Evolutionary conservation across 2,329 filamentous ascomycete genomes (phyloP).

Genomic region (Talaromyces pinophilus): DNA sequence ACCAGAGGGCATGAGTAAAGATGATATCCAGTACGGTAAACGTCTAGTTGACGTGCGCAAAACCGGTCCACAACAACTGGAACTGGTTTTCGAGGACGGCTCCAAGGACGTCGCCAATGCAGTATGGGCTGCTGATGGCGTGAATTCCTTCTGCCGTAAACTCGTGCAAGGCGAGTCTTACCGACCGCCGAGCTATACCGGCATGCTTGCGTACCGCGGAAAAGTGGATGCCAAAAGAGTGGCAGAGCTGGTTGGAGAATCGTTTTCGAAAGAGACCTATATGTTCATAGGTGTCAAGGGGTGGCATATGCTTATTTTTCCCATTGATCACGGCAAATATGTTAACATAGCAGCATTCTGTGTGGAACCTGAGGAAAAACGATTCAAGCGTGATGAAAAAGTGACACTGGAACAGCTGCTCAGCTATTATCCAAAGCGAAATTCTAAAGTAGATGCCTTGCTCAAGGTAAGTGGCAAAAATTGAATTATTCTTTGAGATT

Average conservation of each 20-base stretch:
- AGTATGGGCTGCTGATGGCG: constrained; percentile 19
- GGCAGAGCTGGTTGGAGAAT: constrained; percentile 7
- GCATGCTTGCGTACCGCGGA: constrained; percentile 19
- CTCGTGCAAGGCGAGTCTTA: constrained; percentile 18
- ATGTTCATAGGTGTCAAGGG: constrained; percentile 19
- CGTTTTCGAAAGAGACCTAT: constrained; percentile 16
- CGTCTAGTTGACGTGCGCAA: constrained; percentile 7
- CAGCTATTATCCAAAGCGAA: constrained; percentile 13
- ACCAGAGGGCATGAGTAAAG: constrained; percentile 4
- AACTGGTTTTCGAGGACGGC: constrained; percentile 16
- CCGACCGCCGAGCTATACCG: constrained; percentile 10
- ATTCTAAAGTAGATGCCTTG: constrained; percentile 9
- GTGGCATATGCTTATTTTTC: constrained; percentile 20
- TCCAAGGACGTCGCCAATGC: constrained; percentile 16
- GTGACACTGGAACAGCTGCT: constrained; percentile 18
- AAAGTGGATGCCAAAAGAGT: constrained; percentile 16
- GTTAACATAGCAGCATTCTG: constrained; percentile 20
- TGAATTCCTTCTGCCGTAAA: constrained; percentile 18
- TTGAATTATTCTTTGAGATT: neutral
- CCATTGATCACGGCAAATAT: constrained; percentile 16
- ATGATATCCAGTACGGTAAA: constrained; percentile 20
- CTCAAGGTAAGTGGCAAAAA: constrained; percentile 8
- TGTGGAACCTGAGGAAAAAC: constrained; percentile 13
- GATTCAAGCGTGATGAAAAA: constrained; percentile 18
- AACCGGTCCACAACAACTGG: constrained; percentile 15